Evolutionary conservation across 108 stramenopile species (phyloP), one percentile per base, ranked within the genome.

Genomic region (Asterionellopsis glacialis): DNA sequence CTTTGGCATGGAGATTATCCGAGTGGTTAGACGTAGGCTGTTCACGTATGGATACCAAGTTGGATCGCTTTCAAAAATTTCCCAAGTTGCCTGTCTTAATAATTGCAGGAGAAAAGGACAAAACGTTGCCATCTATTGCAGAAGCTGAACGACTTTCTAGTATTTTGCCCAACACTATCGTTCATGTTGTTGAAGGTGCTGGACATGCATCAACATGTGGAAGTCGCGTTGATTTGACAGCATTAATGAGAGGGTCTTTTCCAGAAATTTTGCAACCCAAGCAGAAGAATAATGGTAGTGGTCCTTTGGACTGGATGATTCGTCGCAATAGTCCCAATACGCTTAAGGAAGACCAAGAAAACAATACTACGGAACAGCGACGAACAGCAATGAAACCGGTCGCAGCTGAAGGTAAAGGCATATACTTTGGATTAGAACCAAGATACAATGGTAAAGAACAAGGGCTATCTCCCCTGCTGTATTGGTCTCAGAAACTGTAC

Each of bases 191-290:
- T 1, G 59, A 79, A 0, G 87, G 82, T 14, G 89, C 87, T 42
- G 93, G 93, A 16, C 93, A 94, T 72, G 93, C 93, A 18, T 75
- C 73, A 15, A 90, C 93, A 0, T 84, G 87, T 67, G 93, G 93
- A 19, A 84, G 83, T 40, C 73, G 87, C 24, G 47, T 85, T 39
- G 75, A 90, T 61, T 48, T 93, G 51, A 72, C 86, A 3, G 77
- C 83, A 11, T 55, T 80, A 12, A 69, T 92, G 50, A 73, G 87
- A 39, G 60, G 68, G 26, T 56, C 55, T 9, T 89, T 87, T 67
- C 64, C 72, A 1, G 84, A 82, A 56, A 5, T 33, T 5, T 55
- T 81, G 1, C 57, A 68, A 33, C 25, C 33, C 0, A 19, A 48
- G 56, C 60, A 18, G 24, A 70, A 41, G 12, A 25, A 19, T 44